Base-by-base conservation (phyloP, 352 stramenopile species). In the Blastocystis sp. region DNA sequence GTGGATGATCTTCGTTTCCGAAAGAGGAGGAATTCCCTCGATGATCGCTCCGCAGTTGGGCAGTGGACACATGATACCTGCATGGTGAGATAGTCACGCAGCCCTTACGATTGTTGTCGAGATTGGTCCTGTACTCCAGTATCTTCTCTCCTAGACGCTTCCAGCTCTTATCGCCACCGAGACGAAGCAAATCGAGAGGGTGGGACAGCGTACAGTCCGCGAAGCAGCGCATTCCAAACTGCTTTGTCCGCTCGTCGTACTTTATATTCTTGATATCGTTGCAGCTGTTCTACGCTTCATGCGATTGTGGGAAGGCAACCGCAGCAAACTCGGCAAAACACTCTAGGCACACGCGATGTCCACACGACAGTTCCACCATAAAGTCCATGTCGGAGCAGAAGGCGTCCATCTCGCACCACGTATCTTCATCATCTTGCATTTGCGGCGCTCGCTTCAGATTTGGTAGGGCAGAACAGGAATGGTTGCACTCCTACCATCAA, bases 391-490 rank as follows among this genome's bases (percentile, higher is more conserved):
- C 74, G 9, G 52, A 23, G 41, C 74, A 84, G 45, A 84, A 84
- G n/a, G 74, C 74, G 3, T 84, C 74, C 74, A 84, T 84, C 60
- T 84, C 74, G 61, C 74, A 84, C 74, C 74, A 84, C 7, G 65
- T 59, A 2, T 53, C 52, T 23, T 84, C 74, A 11, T 84, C 74
- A 41, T 23, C 34, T 7, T 28, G 3, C 14, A 19, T 40, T 21
- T 14, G 17, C 3, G 74, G 74, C 11, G 74, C 74, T 53, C 52
- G 56, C 0, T 84, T 84, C 38, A 84, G 21, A 48, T 64, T 84
- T 21, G 74, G 74, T 2, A 84, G 41, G 0, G 74, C 74, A 60
- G 74, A 84, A 28, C 74, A 84, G 28, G 48, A 23, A 53, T 84
- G 74, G 53, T 67, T 84, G 48, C 74, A 84, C 48, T 84, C 74